Evolutionary conservation across 345 rosid genomes (phyloP).

Genomic region (Triadica sebifera): DNA sequence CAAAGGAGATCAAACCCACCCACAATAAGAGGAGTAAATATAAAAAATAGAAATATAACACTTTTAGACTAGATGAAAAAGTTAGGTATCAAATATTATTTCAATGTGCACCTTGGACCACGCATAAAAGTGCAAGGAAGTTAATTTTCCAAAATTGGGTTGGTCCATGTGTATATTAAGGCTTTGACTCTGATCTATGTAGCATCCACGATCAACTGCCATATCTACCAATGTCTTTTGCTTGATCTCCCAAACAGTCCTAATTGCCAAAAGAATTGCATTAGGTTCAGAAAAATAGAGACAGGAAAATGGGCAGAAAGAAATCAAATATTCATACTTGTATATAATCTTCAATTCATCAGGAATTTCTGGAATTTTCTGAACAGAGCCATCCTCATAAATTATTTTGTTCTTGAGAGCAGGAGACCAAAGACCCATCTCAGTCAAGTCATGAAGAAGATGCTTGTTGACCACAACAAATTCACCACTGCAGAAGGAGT

Average conservation of each 20-base stretch:
- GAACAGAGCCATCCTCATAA: slow-evolving; percentile 71
- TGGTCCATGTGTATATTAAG: slow-evolving; percentile 90
- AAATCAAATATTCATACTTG: slow-evolving; percentile 44
- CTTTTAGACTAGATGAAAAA: not conserved
- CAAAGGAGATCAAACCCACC: no score
- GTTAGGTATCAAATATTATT: not conserved
- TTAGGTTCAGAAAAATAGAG: slow-evolving; percentile 4
- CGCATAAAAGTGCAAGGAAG: slow-evolving; percentile 77
- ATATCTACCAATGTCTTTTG: slow-evolving; percentile 84
- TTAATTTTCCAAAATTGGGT: slow-evolving; percentile 74
- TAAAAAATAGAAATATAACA: not conserved
- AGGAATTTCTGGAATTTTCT: slow-evolving; percentile 66
- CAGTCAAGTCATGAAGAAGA: slow-evolving; percentile 89
- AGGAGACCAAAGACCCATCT: slow-evolving; percentile 89
- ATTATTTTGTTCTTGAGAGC: slow-evolving; percentile 75
- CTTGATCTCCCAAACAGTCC: slow-evolving; percentile 98
- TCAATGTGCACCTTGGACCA: slow-evolving; percentile 67
- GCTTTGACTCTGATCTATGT: slow-evolving; percentile 94
- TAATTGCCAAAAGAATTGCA: slow-evolving; percentile 14
- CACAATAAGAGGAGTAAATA: no score
- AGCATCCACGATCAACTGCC: slow-evolving; percentile 94
- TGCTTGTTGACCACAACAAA: slow-evolving; percentile 96
- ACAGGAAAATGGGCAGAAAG: not conserved
- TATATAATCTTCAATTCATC: slow-evolving; percentile 66
- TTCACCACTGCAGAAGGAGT: slow-evolving; percentile 59